These are phyloP conservation scores for Hexamita inflata DNA, from an alignment of 208 protist genomes.

Conservation along the genomic window DNA sequence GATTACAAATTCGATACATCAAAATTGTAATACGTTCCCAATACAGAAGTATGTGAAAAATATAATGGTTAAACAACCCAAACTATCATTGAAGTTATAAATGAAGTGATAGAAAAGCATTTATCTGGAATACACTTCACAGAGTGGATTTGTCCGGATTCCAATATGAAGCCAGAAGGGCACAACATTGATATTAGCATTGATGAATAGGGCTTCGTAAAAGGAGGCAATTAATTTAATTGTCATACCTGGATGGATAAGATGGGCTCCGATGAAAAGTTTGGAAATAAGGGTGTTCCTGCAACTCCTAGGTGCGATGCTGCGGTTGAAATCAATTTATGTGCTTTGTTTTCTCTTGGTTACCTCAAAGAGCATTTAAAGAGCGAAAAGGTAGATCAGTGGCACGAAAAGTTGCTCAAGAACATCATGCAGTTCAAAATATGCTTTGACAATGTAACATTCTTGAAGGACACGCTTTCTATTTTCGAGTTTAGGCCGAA, in stretches of 20 bases:
- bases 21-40: too few relatives aligned
- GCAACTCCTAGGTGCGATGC: constrained; percentile 55
- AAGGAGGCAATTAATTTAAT: constrained; percentile 54
- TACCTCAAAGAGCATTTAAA: too few relatives aligned
- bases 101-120: constrained; percentile 49
- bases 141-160: constrained; percentile 55
- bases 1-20: background rate
- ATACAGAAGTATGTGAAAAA: too few relatives aligned
- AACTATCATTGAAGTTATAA: constrained; percentile 44
- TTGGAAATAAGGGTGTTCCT: constrained; percentile 51
- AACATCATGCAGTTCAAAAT: background rate
- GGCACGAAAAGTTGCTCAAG: background rate
- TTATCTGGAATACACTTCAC: constrained; percentile 52
- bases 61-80: too few relatives aligned
- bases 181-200: constrained; percentile 49
- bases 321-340: constrained; percentile 52
- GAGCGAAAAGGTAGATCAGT: too few relatives aligned
- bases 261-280: constrained; percentile 48
- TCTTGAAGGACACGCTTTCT: too few relatives aligned
- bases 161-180: constrained; percentile 54
- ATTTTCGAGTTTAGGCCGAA: constrained; percentile 21
- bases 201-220: constrained; percentile 42
- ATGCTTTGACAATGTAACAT: too few relatives aligned
- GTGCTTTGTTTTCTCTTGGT: too few relatives aligned
- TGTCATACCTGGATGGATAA: constrained; percentile 68